A percentile compares a stretch with the other conserved stretches of the same genome.
Evolutionary conservation across 306 rosid species (phyloP).

Genomic region (Abrus pulchellus): DNA sequence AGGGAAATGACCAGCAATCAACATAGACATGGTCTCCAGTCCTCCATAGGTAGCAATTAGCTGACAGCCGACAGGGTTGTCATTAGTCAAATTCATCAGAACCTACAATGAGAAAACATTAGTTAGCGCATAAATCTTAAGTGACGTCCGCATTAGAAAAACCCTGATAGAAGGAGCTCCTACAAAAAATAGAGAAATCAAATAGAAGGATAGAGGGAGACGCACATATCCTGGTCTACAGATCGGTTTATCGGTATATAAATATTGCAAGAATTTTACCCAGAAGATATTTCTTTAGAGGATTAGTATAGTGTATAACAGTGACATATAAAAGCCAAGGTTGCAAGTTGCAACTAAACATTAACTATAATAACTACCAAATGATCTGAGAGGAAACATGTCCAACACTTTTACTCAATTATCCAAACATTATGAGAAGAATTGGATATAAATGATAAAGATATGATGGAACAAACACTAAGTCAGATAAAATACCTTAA

Average conservation of each 20-base stretch:
- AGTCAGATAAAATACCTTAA: slow-evolving; percentile 64
- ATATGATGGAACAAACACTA: slow-evolving; percentile 20
- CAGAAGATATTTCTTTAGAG: slow-evolving; percentile 23
- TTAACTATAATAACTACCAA: slow-evolving; percentile 17
- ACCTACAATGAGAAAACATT: slow-evolving; percentile 67
- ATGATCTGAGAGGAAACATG: slow-evolving; percentile 24
- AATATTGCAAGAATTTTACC: slow-evolving; percentile 33
- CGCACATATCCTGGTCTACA: slow-evolving; percentile 11
- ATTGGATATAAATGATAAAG: slow-evolving; percentile 21
- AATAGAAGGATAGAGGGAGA: background rate
- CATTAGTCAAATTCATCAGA: slow-evolving; percentile 97
- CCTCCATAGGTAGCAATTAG: slow-evolving; percentile 93
- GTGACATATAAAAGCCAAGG: slow-evolving; percentile 33
- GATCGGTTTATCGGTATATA: slow-evolving; percentile 11
- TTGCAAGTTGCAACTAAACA: slow-evolving; percentile 17
- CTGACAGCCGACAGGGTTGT: slow-evolving; percentile 90
- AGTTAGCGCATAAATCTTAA: slow-evolving; percentile 11
- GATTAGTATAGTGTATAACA: slow-evolving; percentile 16
- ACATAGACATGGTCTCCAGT: slow-evolving; percentile 83
- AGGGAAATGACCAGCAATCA: slow-evolving; percentile 94
- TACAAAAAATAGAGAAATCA: background rate
- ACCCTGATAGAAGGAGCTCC: slow-evolving; percentile 29
- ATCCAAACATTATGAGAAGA: slow-evolving; percentile 25
- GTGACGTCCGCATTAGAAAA: slow-evolving; percentile 22
- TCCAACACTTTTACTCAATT: slow-evolving; percentile 38